A percentile compares a stretch with the other conserved stretches of the same genome.
Evolutionary conservation across 148 eudicot species (phyloP).

Genomic region (Rhododendron henanense): DNA sequence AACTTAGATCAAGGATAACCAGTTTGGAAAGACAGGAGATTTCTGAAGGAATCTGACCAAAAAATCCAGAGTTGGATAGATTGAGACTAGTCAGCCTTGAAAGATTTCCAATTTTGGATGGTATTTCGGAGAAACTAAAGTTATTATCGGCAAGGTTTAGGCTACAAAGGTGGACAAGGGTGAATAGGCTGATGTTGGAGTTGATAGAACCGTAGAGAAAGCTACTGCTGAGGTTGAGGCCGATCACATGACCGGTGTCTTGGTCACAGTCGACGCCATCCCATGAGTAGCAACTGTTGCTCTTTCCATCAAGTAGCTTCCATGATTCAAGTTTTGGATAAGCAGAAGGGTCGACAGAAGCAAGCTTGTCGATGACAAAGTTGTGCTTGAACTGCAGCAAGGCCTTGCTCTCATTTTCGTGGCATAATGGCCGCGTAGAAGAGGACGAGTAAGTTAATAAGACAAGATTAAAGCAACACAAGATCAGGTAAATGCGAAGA

Average conservation of each 20-base stretch:
- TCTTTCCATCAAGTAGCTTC: neutral
- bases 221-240: neutral
- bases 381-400: neutral
- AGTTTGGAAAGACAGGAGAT: conserved; percentile 22
- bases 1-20: conserved; percentile 21
- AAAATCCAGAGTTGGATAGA: conserved; percentile 14
- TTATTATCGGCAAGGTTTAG: conserved; percentile 29
- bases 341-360: neutral
- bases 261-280: neutral
- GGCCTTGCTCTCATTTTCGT: neutral
- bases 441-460: neutral
- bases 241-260: neutral
- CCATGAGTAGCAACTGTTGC: neutral
- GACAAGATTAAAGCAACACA: neutral
- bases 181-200: neutral
- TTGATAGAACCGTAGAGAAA: neutral
- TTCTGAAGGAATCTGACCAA: conserved; percentile 37
- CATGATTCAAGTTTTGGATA: neutral
- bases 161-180: conserved; percentile 14
- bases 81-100: neutral
- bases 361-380: neutral
- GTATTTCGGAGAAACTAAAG: conserved; percentile 27
- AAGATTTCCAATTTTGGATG: conserved; percentile 20
- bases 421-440: neutral
- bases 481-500: neutral